Base-by-base conservation (phyloP, 2,329 filamentous ascomycete genomes). In the Neophaeococcomyces mojaviensis region DNA sequence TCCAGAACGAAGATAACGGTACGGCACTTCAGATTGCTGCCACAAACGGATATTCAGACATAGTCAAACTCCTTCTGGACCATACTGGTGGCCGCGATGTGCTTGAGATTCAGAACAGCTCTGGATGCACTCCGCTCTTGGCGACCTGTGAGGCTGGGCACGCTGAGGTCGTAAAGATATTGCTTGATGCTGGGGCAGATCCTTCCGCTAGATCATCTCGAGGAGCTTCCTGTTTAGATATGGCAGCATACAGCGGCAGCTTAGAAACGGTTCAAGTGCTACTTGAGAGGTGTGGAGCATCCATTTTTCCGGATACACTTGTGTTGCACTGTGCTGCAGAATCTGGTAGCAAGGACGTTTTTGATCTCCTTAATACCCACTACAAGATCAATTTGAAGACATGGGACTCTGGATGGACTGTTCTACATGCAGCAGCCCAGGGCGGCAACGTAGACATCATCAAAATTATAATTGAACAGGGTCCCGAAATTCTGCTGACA, bases 1-100 rank as follows among this genome's bases (percentile, higher is more conserved):
- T 35, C 34, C 38, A 10, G 33, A 40, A 40, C 30, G 50, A 52
- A 48, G 49, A 47, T 30, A 1, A 13, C 9, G 8, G 30, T n/a
- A 12, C 32, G 28, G 46, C 49, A 35, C 38, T 53, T n/a, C 24
- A 57, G 16, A 47, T 50, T 18, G 58, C 60, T 13, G 53, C 55
- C 22, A 46, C 34, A 13, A 46, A 44, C 5, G 49, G 56, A 22
- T 34, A 55, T 33, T 16, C 51, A n/a, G 30, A 50, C 1, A 44
- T 58, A 0, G 44, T 63, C 26, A 30, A 40, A 22, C 13, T 45
- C 15, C 37, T 52, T 6, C 43, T 52, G 16, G 30, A 49, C 9
- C 34, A 19, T 4, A 10, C 12, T 12, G 4, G 16, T 18, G 34
- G 34, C 16, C 16, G 6, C 4, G 16, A n/a, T 9, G 16, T 16